Percentiles rank a stretch among this genome's conserved stretches.
phyloP scores from a whole-genome alignment of 2,329 filamentous ascomycete genomes.

The Biscogniauxia mediterranea region DNA sequence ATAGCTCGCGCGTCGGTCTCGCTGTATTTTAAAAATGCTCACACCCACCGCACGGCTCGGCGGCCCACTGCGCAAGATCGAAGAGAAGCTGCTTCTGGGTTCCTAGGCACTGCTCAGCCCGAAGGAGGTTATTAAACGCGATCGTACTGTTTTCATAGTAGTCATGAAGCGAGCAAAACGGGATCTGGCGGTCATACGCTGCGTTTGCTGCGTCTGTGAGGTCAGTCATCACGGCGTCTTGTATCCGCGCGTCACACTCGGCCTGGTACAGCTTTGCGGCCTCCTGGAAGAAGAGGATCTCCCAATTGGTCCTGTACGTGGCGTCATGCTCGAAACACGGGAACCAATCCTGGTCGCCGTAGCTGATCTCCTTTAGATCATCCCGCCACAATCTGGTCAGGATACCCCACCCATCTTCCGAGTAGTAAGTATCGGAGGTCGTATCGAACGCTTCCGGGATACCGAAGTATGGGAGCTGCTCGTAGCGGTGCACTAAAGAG shows the following conservation, averaged over 20 bases:
- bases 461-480: conserved; percentile 20
- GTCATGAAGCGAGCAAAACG: no score
- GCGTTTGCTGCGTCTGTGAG: conserved; percentile 1
- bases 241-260: conserved; percentile 7
- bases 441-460: background rate
- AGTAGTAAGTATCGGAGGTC: background rate
- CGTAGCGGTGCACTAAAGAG: conserved; percentile 21
- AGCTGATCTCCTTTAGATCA: conserved; percentile 1
- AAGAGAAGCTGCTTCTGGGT: conserved; percentile 8
- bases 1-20: background rate
- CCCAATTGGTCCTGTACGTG: background rate
- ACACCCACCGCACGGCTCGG: background rate
- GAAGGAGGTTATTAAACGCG: background rate
- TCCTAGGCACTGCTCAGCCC: background rate
- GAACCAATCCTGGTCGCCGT: background rate
- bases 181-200: background rate
- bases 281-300: conserved; percentile 1
- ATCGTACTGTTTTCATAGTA: background rate
- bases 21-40: background rate
- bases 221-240: conserved; percentile 6
- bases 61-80: conserved; percentile 4
- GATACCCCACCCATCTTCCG: background rate
- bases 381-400: conserved; percentile 17
- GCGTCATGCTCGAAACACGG: conserved; percentile 5
- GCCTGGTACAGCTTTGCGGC: conserved; percentile 17